Evolutionary conservation across 1,284 basidiomycete genomes (phyloP).

Genomic region (Bjerkandera adusta): DNA sequence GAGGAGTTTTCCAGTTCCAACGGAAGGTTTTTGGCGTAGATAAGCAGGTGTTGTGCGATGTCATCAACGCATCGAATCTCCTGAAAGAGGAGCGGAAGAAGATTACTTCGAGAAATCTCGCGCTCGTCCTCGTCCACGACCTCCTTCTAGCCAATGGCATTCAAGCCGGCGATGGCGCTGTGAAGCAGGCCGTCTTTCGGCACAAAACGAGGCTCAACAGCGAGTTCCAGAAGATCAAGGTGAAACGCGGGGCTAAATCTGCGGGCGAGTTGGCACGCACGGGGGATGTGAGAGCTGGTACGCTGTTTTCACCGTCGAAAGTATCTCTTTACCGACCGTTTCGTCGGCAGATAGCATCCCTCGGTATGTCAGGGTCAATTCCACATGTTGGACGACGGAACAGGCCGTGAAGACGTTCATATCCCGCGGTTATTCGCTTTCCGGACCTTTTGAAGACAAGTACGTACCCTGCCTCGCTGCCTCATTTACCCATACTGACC

Average conservation of each 20-base stretch:
- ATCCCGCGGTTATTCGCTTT: conserved; percentile 50
- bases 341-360: conserved; percentile 60
- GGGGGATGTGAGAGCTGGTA: conserved; percentile 63
- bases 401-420: conserved; percentile 57
- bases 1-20: conserved; percentile 3
- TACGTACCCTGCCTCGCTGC: conserved; percentile 31
- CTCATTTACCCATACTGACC: too few species aligned
- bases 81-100: conserved; percentile 74
- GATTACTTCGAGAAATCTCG: conserved; percentile 71
- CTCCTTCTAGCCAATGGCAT: conserved; percentile 79
- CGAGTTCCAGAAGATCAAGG: conserved; percentile 83
- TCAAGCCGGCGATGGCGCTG: conserved; percentile 83
- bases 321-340: conserved; percentile 8
- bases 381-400: conserved; percentile 61
- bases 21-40: conserved; percentile 49
- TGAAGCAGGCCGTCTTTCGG: conserved; percentile 79
- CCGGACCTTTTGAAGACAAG: conserved; percentile 51
- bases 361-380: conserved; percentile 86
- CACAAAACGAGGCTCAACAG: conserved; percentile 88
- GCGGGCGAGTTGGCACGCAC: conserved; percentile 66
- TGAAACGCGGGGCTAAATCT: conserved; percentile 68
- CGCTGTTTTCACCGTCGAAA: conserved; percentile 15
- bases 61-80: conserved; percentile 65
- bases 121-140: conserved; percentile 86
- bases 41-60: conserved; percentile 64